Evolutionary conservation across 306 rosid genomes (phyloP).

Genomic region (Begonia peltatifolia): DNA sequence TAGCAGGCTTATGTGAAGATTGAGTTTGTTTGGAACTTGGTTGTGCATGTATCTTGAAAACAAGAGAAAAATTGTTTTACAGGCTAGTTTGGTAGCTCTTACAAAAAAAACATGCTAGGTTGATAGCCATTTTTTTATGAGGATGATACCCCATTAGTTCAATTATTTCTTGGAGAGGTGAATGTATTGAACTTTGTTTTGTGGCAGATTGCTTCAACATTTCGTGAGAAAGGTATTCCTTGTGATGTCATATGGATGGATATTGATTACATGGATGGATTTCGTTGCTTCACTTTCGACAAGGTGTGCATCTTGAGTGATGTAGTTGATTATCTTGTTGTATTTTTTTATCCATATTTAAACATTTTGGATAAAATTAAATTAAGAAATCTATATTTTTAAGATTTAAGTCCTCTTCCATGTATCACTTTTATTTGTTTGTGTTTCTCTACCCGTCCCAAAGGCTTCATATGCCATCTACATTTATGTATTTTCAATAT

Average conservation of each 20-base stretch:
- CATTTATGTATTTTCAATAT: too few relatives aligned
- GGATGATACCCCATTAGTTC: too few relatives aligned
- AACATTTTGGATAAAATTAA: neutral
- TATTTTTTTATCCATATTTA: neutral
- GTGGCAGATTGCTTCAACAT: conserved; percentile 59
- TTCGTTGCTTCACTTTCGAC: conserved; percentile 87
- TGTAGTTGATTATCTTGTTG: too few relatives aligned
- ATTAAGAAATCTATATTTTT: neutral
- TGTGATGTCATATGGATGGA: conserved; percentile 97
- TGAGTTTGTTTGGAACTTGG: neutral
- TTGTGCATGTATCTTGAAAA: neutral
- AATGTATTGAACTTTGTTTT: neutral
- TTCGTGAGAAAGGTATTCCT: conserved; percentile 60
- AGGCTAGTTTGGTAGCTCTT: too few relatives aligned
- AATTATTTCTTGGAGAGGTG: too few relatives aligned
- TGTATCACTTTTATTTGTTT: neutral
- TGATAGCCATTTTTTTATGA: too few relatives aligned
- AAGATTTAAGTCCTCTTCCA: neutral
- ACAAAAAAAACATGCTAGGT: too few relatives aligned
- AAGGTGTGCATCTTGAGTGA: conserved; percentile 25
- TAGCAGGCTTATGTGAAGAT: neutral
- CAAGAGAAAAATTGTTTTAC: too few relatives aligned
- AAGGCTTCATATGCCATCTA: too few relatives aligned
- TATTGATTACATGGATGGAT: conserved; percentile 89
- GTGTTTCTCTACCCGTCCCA: neutral